Conservation (phyloP, 1,284 basidiomycete genomes). For the Leccinum huronense region DNA sequence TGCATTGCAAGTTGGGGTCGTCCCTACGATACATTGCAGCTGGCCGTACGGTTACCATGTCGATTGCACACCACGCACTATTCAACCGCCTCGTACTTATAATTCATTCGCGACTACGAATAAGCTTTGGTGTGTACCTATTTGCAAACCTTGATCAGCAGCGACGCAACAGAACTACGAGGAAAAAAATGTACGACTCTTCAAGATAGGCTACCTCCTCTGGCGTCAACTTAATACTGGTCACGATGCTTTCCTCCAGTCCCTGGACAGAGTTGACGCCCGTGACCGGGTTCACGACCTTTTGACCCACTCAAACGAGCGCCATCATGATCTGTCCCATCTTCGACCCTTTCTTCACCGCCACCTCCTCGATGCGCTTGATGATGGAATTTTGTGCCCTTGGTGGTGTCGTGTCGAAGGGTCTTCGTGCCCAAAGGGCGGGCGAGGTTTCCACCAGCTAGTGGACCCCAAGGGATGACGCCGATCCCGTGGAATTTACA, state of each 20-base stretch:
- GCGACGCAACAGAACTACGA: background rate
- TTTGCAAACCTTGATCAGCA: background rate
- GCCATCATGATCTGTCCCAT: background rate
- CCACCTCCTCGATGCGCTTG: slow-evolving; percentile 42
- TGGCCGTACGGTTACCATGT: too few species aligned
- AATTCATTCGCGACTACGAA: slow-evolving; percentile 23
- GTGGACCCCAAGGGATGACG: slow-evolving; percentile 39
- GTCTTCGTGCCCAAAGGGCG: slow-evolving; percentile 26
- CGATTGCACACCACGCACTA: too few species aligned
- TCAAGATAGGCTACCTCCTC: slow-evolving; percentile 34
- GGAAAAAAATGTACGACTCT: slow-evolving; percentile 24
- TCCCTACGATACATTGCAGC: too few species aligned
- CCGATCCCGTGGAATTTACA: background rate
- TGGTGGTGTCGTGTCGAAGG: slow-evolving; percentile 22
- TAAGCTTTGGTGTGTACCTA: slow-evolving; percentile 24
- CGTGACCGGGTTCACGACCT: slow-evolving; percentile 43
- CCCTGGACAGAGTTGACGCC: slow-evolving; percentile 16
- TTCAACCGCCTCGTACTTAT: too few species aligned
- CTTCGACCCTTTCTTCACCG: slow-evolving; percentile 32
- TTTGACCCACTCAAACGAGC: slow-evolving; percentile 18
- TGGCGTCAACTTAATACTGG: background rate
- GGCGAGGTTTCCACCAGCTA: slow-evolving; percentile 36
- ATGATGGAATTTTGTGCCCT: slow-evolving; percentile 36
- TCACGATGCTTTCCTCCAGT: background rate
- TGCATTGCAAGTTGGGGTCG: too few species aligned